These are phyloP conservation scores for Fraxinus dipetala DNA, from an alignment of 305 asterid species.

Conservation along the genomic window DNA sequence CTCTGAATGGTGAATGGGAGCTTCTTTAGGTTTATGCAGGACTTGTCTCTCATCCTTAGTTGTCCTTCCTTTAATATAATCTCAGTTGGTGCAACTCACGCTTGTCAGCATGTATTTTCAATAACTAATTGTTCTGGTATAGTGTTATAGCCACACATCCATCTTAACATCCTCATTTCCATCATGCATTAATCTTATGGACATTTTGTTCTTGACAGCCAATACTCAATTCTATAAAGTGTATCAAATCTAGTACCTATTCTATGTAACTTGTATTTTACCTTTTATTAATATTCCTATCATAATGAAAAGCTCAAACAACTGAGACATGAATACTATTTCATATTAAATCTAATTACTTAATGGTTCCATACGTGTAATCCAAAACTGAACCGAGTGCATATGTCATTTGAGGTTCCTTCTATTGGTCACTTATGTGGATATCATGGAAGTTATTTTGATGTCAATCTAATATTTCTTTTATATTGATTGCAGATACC, in stretches of 20 bases:
- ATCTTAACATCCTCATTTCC: background rate
- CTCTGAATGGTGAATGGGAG: background rate
- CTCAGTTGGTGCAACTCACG: background rate
- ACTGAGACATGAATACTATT: background rate
- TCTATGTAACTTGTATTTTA: background rate
- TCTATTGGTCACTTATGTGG: conserved; percentile 5
- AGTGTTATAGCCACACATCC: background rate
- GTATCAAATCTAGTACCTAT: background rate
- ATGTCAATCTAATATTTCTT: conserved; percentile 21
- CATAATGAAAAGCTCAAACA: background rate
- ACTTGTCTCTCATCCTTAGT: background rate
- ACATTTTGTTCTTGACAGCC: background rate
- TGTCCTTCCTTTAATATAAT: background rate
- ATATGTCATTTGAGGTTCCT: background rate
- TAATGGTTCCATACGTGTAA: background rate
- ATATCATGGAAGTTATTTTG: conserved; percentile 9
- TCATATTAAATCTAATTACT: background rate
- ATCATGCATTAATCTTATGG: background rate
- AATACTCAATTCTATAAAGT: background rate
- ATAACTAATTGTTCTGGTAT: background rate
- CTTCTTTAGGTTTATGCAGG: background rate
- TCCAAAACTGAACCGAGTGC: background rate
- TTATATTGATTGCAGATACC: conserved; percentile 62
- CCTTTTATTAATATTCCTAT: background rate
- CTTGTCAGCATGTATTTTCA: background rate